Evolutionary conservation across 495 filamentous ascomycete species (phyloP), one percentile per base, ranked within the genome.

Genomic region (Talaromyces borbonicus): DNA sequence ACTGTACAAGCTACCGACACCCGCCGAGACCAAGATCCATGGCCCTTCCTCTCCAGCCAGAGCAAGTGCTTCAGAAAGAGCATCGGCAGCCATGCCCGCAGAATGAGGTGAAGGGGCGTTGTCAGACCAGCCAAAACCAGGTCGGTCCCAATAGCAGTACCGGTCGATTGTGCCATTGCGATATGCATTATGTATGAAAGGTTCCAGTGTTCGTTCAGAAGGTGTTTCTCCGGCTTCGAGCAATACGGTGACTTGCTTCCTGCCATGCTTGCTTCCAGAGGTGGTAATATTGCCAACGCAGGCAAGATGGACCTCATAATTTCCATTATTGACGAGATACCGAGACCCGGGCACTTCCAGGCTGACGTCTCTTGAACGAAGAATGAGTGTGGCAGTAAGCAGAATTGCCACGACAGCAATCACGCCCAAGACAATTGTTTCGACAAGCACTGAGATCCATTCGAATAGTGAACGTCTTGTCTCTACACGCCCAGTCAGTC

Each of bases 81-180:
- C 85, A 55, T 95, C 87, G 5, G 84, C 79, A 1, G 85, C 80
- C 82, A 94, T 94, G 43, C 90, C 87, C 8, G 85, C 90, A 3
- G 86, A 90, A 55, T 93, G 80, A 1, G 92, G 90, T 1, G 88
- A 95, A 7, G 90, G 92, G 0, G 92, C 90, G 51, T 88, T 89
- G 63, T 98, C 92, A 37, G 86, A 92, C 80, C 84, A 95, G 27
- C 73, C 88, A 41, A 89, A 67, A 1, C 92, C 92, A 1, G 92
- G 92, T 16, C 92, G 84, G 56, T 98, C 92, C 66, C 85, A 93
- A 63, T 94, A 96, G 68, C 92, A 98, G 63, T 92, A 98, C 36
- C 90, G 81, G 39, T 63, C 58, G 49, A 98, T 92, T 22, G 78
- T 81, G 20, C 86, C 83, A 46, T 87, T 85, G 26, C 70, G 63